Conservation (phyloP, 108 stramenopile species). For the Bacterosira constricta region DNA sequence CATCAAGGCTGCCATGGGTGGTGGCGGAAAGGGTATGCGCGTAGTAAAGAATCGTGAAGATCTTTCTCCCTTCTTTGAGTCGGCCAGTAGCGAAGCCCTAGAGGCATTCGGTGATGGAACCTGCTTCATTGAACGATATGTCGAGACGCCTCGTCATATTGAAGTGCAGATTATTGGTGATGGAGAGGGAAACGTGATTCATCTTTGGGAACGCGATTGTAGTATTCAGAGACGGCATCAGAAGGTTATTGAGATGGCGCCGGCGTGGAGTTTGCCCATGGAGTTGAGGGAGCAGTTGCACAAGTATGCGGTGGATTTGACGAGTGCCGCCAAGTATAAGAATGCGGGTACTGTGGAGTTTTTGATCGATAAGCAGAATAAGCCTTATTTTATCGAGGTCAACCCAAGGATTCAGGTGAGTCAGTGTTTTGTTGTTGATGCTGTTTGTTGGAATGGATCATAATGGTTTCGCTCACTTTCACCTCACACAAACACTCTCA, state of each 20-base stretch:
- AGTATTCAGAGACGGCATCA: conserved; percentile 95
- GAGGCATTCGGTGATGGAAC: conserved; percentile 84
- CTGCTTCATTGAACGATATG: conserved; percentile 85
- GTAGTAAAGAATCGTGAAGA: conserved; percentile 71
- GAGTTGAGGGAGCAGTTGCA: conserved; percentile 76
- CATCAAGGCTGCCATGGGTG: conserved; percentile 90
- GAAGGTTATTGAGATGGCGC: conserved; percentile 98
- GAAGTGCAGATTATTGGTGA: conserved; percentile 97
- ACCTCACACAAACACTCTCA: conserved; percentile 17
- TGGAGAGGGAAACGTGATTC: conserved; percentile 90
- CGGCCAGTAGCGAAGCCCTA: conserved; percentile 76
- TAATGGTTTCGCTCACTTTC: not conserved
- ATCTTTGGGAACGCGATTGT: conserved; percentile 95
- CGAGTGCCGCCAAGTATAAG: conserved; percentile 88
- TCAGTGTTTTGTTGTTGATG: not conserved
- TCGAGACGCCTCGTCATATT: conserved; percentile 91
- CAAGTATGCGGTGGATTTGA: conserved; percentile 84
- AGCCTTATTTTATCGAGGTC: conserved; percentile 96
- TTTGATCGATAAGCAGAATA: conserved; percentile 80
- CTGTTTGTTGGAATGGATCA: not conserved
- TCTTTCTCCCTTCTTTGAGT: conserved; percentile 62
- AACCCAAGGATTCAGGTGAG: conserved; percentile 91
- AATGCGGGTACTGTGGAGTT: conserved; percentile 99
- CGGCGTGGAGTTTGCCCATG: conserved; percentile 82
- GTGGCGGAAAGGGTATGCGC: conserved; percentile 96